Percentiles rank a stretch among this genome's conserved stretches.
These are phyloP conservation scores for Botrytis paeoniae DNA, from an alignment of 2,329 filamentous ascomycete genomes.

Conservation along the genomic window DNA sequence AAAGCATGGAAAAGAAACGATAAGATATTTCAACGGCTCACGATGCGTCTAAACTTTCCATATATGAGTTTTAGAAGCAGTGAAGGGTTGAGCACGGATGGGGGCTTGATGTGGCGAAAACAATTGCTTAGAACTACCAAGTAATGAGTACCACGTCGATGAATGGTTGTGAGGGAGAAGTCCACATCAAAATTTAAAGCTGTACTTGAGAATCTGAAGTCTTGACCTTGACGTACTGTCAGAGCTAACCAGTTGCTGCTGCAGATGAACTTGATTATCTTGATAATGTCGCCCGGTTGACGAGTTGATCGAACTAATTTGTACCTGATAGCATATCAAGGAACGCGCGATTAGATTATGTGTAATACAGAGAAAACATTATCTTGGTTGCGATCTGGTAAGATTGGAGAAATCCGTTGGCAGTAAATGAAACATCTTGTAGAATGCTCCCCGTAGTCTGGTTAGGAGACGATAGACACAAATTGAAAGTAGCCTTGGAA, in stretches of 20 bases:
- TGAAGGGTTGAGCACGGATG: background rate
- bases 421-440: background rate
- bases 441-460: background rate
- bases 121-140: constrained; percentile 1
- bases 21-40: background rate
- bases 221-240: background rate
- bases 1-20: background rate
- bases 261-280: background rate
- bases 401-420: background rate
- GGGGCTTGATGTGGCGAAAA: background rate
- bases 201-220: background rate
- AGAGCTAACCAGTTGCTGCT: background rate
- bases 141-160: background rate
- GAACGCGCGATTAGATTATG: background rate
- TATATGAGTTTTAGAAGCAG: background rate
- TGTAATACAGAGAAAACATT: background rate
- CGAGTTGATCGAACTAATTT: background rate
- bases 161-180: background rate
- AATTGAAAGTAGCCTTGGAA: background rate
- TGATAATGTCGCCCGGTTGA: background rate
- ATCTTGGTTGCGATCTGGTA: background rate
- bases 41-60: background rate
- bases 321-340: background rate
- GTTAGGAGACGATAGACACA: background rate
- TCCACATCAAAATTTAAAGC: background rate